A percentile compares a stretch with the other conserved stretches of the same genome.
phyloP scores from a whole-genome alignment of 257 asterid genomes.

The Penstemon barbatus region DNA sequence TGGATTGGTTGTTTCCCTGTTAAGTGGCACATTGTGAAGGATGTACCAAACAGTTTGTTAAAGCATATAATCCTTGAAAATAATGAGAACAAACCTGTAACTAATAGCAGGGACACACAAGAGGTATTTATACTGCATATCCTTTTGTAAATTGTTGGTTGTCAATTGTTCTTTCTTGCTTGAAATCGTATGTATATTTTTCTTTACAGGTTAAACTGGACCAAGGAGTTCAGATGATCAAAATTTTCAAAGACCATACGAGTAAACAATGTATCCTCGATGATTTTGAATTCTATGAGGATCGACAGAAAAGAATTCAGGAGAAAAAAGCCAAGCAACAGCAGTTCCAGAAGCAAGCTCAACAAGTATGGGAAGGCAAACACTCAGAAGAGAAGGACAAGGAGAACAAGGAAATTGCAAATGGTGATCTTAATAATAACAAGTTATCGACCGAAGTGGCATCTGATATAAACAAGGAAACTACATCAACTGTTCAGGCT shows the following conservation, averaged over 20 bases:
- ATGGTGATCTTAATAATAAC: constrained; percentile 21
- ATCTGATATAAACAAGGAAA: constrained; percentile 22
- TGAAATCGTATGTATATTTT: not conserved
- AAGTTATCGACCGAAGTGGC: constrained; percentile 30
- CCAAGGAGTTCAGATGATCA: constrained; percentile 62
- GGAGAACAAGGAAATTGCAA: constrained; percentile 29
- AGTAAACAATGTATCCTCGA: constrained; percentile 62
- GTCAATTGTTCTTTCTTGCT: not conserved
- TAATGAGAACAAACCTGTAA: constrained; percentile 75
- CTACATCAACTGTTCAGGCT: constrained; percentile 6
- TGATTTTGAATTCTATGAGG: constrained; percentile 75
- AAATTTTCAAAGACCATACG: constrained; percentile 56
- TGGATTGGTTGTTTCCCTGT: constrained; percentile 86
- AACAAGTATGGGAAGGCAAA: constrained; percentile 35
- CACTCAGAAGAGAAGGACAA: constrained; percentile 30
- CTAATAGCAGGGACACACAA: constrained; percentile 80
- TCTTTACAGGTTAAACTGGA: constrained; percentile 53
- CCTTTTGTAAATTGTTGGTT: not conserved
- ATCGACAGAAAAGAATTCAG: constrained; percentile 59
- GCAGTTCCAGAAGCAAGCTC: constrained; percentile 42
- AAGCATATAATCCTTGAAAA: constrained; percentile 71
- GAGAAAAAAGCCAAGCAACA: constrained; percentile 61
- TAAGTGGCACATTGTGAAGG: constrained; percentile 83
- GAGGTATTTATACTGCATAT: constrained; percentile 42
- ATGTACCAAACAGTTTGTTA: constrained; percentile 70